A percentile compares a stretch with the other conserved stretches of the same genome.
Evolutionary conservation across 108 stramenopile species (phyloP).

Genomic region (Pseudonitzschia multiseries): DNA sequence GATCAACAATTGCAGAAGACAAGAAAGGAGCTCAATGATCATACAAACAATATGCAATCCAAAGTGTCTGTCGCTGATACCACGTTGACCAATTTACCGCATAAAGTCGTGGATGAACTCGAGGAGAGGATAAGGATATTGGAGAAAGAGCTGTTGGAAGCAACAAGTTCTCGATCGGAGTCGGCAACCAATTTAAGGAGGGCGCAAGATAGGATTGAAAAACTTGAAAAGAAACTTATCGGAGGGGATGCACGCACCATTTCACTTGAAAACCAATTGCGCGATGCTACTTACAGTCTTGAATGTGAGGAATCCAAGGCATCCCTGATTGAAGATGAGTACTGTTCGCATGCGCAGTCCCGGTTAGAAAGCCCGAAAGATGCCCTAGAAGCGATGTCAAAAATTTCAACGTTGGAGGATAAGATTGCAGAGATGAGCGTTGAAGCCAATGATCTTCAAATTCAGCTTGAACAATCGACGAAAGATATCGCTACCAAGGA

Average conservation of each 20-base stretch:
- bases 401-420: slow-evolving; percentile 13
- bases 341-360: not conserved
- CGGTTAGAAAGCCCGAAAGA: slow-evolving; percentile 5
- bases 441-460: not conserved
- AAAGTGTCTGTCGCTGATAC: not conserved
- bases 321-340: slow-evolving; percentile 7
- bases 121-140: not conserved
- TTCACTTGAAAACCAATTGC: slow-evolving; percentile 11
- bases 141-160: slow-evolving; percentile 14
- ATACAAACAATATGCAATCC: not conserved
- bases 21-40: not conserved
- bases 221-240: slow-evolving; percentile 7
- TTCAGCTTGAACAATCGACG: not conserved
- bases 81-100: not conserved
- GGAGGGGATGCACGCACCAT: not conserved
- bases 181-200: slow-evolving; percentile 1
- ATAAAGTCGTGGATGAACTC: not conserved
- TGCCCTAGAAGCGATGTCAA: slow-evolving; percentile 5
- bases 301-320: slow-evolving; percentile 1
- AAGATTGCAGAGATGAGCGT: slow-evolving; percentile 22
- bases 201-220: slow-evolving; percentile 1
- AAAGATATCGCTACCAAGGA: not conserved
- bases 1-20: not conserved
- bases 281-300: not conserved
- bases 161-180: not conserved